Percentiles rank a stretch among this genome's conserved stretches.
These are phyloP conservation scores for Psidium friedrichsthalianum DNA, from an alignment of 345 rosid species.

Conservation along the genomic window DNA sequence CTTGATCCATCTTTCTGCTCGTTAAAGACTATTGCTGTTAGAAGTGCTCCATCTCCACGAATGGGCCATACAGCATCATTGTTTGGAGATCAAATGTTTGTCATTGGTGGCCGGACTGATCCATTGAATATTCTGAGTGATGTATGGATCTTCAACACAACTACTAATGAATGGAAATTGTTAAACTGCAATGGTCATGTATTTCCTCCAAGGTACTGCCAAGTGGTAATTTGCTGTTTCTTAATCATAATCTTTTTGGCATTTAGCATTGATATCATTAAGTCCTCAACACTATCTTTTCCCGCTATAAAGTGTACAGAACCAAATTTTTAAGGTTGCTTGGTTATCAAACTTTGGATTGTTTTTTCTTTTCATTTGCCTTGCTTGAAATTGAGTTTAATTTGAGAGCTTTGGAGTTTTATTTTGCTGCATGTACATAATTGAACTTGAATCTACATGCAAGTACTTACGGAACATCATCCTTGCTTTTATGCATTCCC, in stretches of 20 bases:
- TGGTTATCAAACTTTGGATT: background rate
- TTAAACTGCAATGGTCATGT: conserved; percentile 38
- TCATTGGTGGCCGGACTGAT: conserved; percentile 85
- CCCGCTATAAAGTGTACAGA: background rate
- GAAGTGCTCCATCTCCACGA: conserved; percentile 54
- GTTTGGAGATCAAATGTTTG: conserved; percentile 53
- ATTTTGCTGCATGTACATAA: background rate
- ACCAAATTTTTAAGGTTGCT: background rate
- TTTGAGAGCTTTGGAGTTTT: background rate
- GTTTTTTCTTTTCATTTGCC: background rate
- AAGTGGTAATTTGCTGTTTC: background rate
- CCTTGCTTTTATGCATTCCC: background rate
- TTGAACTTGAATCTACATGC: background rate
- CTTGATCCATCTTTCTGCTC: conserved; percentile 47
- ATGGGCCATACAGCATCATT: conserved; percentile 75
- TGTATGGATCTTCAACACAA: conserved; percentile 56
- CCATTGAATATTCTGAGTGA: conserved; percentile 59
- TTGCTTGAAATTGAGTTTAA: background rate
- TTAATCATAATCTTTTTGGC: background rate
- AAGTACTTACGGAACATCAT: background rate
- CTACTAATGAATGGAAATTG: conserved; percentile 42
- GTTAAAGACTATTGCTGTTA: conserved; percentile 26
- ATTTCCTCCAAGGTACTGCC: conserved; percentile 59
- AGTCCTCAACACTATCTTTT: background rate
- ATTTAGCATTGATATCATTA: background rate